Evolutionary conservation across 805 yeast genomes (phyloP).

Genomic region (Naumovozyma castellii): DNA sequence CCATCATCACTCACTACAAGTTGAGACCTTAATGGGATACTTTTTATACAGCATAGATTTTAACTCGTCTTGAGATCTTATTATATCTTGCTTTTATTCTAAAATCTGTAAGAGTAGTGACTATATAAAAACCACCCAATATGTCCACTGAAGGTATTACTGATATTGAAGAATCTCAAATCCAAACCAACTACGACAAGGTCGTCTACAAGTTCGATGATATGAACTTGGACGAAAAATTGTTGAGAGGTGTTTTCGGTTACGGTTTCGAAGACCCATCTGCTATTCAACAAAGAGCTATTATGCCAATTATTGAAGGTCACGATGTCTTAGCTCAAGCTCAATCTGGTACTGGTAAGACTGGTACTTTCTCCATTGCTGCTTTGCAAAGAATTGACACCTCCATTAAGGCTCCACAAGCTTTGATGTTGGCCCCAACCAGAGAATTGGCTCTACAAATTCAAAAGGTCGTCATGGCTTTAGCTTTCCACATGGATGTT

Average conservation of each 20-base stretch:
- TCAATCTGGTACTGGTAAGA: constrained; percentile 98
- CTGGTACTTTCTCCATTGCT: constrained; percentile 92
- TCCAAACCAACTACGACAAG: constrained; percentile 94
- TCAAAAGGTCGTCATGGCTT: constrained; percentile 81
- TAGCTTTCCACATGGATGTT: constrained; percentile 84
- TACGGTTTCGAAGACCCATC: constrained; percentile 96
- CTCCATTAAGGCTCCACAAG: constrained; percentile 69
- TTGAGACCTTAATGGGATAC: too few species aligned
- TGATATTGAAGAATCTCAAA: constrained; percentile 73
- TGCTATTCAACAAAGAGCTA: constrained; percentile 96
- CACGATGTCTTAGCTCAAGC: constrained; percentile 97
- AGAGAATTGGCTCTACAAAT: constrained; percentile 96
- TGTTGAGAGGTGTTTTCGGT: constrained; percentile 61
- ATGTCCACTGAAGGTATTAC: constrained; percentile 50
- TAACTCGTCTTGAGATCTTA: too few species aligned
- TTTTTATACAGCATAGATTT: too few species aligned
- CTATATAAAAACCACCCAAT: constrained; percentile 3
- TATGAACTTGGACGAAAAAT: constrained; percentile 59
- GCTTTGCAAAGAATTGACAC: constrained; percentile 69
- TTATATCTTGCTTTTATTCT: not conserved
- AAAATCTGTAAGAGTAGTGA: constrained; percentile 1
- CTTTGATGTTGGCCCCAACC: constrained; percentile 91
- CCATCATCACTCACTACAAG: too few species aligned
- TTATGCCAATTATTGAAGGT: constrained; percentile 86
- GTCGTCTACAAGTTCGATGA: constrained; percentile 71